Percentiles rank a stretch among this genome's conserved stretches.
These are phyloP conservation scores for Kentomonas sorsogonicus DNA, from an alignment of 208 protist genomes.

Conservation along the genomic window DNA sequence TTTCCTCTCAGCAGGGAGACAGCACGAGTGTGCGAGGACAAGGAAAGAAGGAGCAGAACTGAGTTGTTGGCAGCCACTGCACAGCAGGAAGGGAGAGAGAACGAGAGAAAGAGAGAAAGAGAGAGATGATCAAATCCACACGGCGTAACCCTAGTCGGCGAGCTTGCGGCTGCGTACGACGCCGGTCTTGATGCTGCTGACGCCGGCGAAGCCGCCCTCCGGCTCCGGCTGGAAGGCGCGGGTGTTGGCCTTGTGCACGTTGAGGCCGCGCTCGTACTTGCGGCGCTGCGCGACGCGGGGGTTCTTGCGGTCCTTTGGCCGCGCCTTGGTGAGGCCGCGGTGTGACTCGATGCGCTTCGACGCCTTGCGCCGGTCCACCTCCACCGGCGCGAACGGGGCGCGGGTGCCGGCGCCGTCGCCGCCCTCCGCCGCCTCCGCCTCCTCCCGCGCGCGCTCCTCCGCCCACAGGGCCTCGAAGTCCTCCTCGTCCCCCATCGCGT, in stretches of 20 bases:
- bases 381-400: constrained; percentile 25
- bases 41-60: background rate
- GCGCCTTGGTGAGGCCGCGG: constrained; percentile 81
- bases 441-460: constrained; percentile 54
- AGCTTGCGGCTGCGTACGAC: constrained; percentile 48
- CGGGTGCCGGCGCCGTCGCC: background rate
- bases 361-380: constrained; percentile 77
- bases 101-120: constrained; percentile 4
- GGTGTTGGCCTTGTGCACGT: constrained; percentile 78
- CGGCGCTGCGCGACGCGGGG: constrained; percentile 80
- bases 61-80: background rate
- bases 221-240: constrained; percentile 71
- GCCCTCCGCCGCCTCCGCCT: constrained; percentile 13
- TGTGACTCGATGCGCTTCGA: constrained; percentile 84
- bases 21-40: too few relatives aligned
- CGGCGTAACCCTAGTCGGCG: background rate
- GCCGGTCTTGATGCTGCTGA: constrained; percentile 61
- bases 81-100: background rate
- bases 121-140: background rate
- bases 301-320: constrained; percentile 88
- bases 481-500: constrained; percentile 19
- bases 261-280: constrained; percentile 85
- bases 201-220: constrained; percentile 78
- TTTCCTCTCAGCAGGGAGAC: too few relatives aligned
- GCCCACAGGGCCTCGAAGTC: constrained; percentile 65